Percentiles rank a stretch among this genome's conserved stretches.
These are phyloP conservation scores for Nemania bipapillata DNA, from an alignment of 2,329 filamentous ascomycete species.

Conservation along the genomic window DNA sequence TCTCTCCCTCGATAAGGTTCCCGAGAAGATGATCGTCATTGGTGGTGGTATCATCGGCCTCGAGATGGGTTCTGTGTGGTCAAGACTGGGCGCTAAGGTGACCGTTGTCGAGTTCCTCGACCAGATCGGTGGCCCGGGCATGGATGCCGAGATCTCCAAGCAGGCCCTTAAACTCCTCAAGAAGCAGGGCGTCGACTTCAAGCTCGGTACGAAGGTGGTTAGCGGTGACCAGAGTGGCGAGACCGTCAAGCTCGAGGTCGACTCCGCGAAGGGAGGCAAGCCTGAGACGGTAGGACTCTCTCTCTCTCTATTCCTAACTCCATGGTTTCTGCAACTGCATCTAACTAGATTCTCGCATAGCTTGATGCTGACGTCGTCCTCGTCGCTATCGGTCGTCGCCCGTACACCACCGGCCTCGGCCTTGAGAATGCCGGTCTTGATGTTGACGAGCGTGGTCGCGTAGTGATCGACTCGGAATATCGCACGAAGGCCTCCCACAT, in stretches of 20 bases:
- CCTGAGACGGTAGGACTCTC: constrained; percentile 76
- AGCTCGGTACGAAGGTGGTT: constrained; percentile 94
- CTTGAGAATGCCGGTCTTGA: constrained; percentile 94
- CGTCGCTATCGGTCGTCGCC: constrained; percentile 93
- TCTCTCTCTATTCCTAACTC: neutral
- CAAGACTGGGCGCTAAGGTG: constrained; percentile 89
- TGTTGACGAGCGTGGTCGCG: constrained; percentile 89
- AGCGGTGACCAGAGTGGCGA: constrained; percentile 83
- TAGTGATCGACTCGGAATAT: constrained; percentile 98
- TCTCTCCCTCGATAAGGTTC: constrained; percentile 86
- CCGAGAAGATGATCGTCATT: constrained; percentile 96
- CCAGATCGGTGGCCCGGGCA: constrained; percentile 96
- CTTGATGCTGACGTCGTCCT: constrained; percentile 95
- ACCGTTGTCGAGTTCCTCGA: constrained; percentile 96
- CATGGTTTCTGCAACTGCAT: neutral
- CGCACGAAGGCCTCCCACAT: constrained; percentile 98
- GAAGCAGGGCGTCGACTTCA: constrained; percentile 99
- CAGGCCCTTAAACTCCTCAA: constrained; percentile 87
- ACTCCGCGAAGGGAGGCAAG: constrained; percentile 96
- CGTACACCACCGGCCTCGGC: constrained; percentile 90
- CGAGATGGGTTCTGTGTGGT: constrained; percentile 99
- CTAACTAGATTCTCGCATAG: constrained; percentile 57
- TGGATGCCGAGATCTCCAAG: constrained; percentile 95
- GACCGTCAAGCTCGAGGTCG: constrained; percentile 82
- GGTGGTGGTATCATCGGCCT: constrained; percentile 98